Conservation (phyloP, 441 rosid genomes). For the Adansonia grandidieri region DNA sequence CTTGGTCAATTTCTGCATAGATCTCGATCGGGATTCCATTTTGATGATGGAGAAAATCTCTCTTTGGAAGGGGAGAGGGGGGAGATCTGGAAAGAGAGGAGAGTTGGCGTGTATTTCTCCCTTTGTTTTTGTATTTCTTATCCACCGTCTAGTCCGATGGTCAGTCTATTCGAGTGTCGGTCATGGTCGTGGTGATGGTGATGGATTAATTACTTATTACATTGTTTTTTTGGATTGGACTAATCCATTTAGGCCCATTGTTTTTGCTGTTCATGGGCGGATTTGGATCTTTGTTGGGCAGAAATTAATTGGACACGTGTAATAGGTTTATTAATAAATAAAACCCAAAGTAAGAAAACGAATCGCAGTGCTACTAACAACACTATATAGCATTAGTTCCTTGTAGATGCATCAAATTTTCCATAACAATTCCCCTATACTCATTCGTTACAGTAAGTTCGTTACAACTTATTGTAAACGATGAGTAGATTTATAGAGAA, state of each 20-base stretch:
- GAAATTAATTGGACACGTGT: too few species aligned
- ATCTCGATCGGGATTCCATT: slow-evolving; percentile 50
- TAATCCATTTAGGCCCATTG: neutral
- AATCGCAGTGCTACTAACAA: too few species aligned
- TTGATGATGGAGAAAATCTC: slow-evolving; percentile 22
- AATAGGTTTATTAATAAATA: too few species aligned
- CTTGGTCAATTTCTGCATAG: slow-evolving; percentile 19
- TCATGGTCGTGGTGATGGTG: neutral
- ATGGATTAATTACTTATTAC: neutral
- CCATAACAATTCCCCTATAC: too few species aligned
- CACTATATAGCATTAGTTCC: too few species aligned
- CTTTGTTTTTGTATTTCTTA: neutral
- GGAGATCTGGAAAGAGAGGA: slow-evolving; percentile 25
- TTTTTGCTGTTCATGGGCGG: too few species aligned
- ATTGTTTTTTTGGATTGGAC: neutral
- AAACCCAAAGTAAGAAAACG: too few species aligned
- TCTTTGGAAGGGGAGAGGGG: neutral
- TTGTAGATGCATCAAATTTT: too few species aligned
- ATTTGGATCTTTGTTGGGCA: too few species aligned
- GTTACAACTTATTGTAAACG: too few species aligned
- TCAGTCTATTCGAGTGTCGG: neutral
- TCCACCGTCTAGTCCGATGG: neutral
- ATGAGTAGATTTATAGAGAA: too few species aligned
- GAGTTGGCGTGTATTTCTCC: neutral
- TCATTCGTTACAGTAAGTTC: too few species aligned